phyloP scores from a whole-genome alignment of 805 yeast species.

The Sugiyamaella qingdaonensis region DNA sequence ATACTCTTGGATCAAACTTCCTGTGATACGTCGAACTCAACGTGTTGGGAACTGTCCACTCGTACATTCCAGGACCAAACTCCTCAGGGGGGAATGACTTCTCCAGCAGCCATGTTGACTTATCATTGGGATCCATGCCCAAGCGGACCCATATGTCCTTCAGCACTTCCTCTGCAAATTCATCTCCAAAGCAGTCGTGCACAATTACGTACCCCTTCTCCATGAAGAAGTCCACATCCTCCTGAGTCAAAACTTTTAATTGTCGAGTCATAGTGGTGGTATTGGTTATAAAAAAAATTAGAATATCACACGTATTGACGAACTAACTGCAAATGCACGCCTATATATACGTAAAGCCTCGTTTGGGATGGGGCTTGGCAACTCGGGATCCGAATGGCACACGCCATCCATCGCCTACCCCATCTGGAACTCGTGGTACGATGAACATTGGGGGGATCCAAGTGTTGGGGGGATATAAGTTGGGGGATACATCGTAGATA shows the following conservation, averaged over 20 bases:
- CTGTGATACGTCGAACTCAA: neutral
- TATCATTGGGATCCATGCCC: conserved; percentile 6
- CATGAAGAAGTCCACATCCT: conserved; percentile 6
- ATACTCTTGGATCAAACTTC: neutral
- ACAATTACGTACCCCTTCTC: conserved; percentile 5
- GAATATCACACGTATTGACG: too few species aligned
- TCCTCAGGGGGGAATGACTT: conserved; percentile 1
- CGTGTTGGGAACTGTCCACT: neutral
- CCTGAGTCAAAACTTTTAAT: neutral
- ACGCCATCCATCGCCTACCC: too few species aligned
- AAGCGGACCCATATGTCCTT: conserved; percentile 7
- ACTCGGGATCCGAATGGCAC: too few species aligned
- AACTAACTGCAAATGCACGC: too few species aligned
- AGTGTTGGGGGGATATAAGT: too few species aligned
- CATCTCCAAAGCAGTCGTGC: neutral
- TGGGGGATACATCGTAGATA: too few species aligned
- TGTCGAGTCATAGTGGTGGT: neutral
- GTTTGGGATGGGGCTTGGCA: too few species aligned
- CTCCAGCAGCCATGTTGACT: conserved; percentile 3
- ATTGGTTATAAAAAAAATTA: neutral
- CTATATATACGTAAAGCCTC: too few species aligned
- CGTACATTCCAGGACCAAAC: conserved; percentile 3
- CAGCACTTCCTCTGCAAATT: neutral
- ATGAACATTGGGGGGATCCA: too few species aligned
- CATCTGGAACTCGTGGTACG: too few species aligned